Base-by-base conservation (phyloP, 2,329 filamentous ascomycete genomes). In the Stemphylium lycopersici region DNA sequence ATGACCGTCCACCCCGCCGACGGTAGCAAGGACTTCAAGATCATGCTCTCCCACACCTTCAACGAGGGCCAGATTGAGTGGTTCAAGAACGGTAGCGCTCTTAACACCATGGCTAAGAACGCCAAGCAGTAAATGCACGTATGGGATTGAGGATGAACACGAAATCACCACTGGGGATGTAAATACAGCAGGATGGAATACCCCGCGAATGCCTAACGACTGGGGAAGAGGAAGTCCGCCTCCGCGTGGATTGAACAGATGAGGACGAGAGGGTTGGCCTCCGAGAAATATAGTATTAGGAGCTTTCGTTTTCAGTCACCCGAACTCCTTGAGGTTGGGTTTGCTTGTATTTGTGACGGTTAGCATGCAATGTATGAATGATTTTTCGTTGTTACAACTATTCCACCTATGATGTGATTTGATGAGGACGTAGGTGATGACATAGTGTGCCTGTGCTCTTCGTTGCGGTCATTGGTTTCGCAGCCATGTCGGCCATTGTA, bases 1-100 rank as follows among this genome's bases (percentile, higher is more conserved):
- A 88, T 98, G 80, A 84, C 84, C 62, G 93, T 99, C 54, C 93
- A 97, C 84, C 93, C 93, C 74, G 91, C 91, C 82, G 85, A 95
- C 67, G 93, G 93, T 65, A 69, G 72, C 72, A 78, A 87, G 78
- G 52, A 87, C 22, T 97, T 91, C 79, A 89, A 97, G 63, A 76
- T 96, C 69, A 84, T 90, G 80, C 87, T 99, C 69, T 84, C 85
- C 66, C 95, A 99, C 83, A 99, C 95, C 64, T 99, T 96, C 88
- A 99, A 99, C 85, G 91, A 91, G 77, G 87, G 90, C 68, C 95
- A 99, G 83, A 89, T 99, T 61, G 90, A 97, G 82, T 99, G 95
- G 95, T 99, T 99, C 87, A 93, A 92, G 85, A 96, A 98, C 78
- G 95, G 95, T 66, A 93, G 89, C 73, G 95, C 95, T 51, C 84